Conservation (phyloP, 768 basidiomycete species). For the Kwoniella bestiolae region DNA sequence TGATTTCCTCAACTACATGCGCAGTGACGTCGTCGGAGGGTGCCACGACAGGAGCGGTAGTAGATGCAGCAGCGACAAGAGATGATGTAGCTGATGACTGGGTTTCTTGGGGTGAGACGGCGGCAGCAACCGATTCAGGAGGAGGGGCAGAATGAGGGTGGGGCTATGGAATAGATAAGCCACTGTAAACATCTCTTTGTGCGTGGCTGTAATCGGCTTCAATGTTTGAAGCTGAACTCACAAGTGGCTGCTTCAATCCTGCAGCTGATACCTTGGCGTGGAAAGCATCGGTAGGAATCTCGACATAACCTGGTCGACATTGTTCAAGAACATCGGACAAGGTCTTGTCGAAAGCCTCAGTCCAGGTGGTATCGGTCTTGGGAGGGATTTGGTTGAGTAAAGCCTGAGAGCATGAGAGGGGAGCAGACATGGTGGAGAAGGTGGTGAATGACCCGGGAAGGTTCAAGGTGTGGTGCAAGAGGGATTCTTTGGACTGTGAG, state of each 20-base stretch:
- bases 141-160: constrained; percentile 54
- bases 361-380: constrained; percentile 61
- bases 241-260: constrained; percentile 65
- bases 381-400: constrained; percentile 61
- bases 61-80: constrained; percentile 5
- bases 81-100: constrained; percentile 25
- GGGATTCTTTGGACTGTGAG: constrained; percentile 61
- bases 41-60: constrained; percentile 5
- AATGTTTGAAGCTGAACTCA: constrained; percentile 56
- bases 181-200: constrained; percentile 41
- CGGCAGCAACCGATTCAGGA: constrained; percentile 26
- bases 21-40: constrained; percentile 60
- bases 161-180: constrained; percentile 29
- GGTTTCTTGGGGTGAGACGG: constrained; percentile 23
- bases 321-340: constrained; percentile 64
- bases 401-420: constrained; percentile 74
- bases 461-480: constrained; percentile 87
- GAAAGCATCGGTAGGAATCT: constrained; percentile 82
- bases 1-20: constrained; percentile 73
- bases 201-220: too few relatives aligned
- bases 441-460: constrained; percentile 77
- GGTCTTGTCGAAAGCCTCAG: constrained; percentile 74
- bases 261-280: constrained; percentile 69
- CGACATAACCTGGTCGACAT: constrained; percentile 85
- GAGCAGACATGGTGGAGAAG: constrained; percentile 73